These are phyloP conservation scores for Orobanche coerulescens DNA, from an alignment of 257 asterid species.

Conservation along the genomic window DNA sequence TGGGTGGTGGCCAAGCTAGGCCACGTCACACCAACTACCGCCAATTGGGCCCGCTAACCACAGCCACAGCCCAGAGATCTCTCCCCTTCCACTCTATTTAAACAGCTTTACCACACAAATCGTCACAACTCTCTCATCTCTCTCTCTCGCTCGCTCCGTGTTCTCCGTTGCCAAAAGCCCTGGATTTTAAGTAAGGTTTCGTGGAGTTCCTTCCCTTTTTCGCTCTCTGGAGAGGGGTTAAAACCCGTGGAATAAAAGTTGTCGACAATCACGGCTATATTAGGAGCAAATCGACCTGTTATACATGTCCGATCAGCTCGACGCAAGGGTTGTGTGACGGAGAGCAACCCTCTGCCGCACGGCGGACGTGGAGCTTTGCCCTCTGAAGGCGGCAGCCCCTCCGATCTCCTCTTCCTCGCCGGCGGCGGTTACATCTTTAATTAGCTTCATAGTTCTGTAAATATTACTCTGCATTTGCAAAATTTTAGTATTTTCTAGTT, in stretches of 20 bases:
- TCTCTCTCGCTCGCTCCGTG: neutral
- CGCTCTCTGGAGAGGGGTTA: slow-evolving; percentile 26
- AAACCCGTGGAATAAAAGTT: slow-evolving; percentile 37
- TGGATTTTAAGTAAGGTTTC: slow-evolving; percentile 4
- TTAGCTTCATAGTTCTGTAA: slow-evolving; percentile 1
- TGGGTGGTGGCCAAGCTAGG: too few relatives aligned
- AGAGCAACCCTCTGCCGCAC: slow-evolving; percentile 90
- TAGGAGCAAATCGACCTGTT: slow-evolving; percentile 38
- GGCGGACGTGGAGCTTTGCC: slow-evolving; percentile 99
- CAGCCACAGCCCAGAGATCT: slow-evolving; percentile 9
- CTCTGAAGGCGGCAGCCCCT: slow-evolving; percentile 96
- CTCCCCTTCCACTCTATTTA: neutral
- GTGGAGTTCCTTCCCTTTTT: neutral
- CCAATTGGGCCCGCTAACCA: neutral
- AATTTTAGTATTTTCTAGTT: neutral
- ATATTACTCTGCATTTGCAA: neutral
- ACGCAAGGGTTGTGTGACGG: slow-evolving; percentile 66
- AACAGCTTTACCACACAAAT: slow-evolving; percentile 2
- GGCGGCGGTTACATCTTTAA: slow-evolving; percentile 59
- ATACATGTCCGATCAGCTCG: slow-evolving; percentile 62
- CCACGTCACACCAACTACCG: too few relatives aligned
- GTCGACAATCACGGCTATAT: slow-evolving; percentile 87
- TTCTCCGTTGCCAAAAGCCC: neutral
- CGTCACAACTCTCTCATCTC: neutral
- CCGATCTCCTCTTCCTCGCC: slow-evolving; percentile 98